Evolutionary conservation across 768 basidiomycete species (phyloP).

Genomic region (Serendipita indica): DNA sequence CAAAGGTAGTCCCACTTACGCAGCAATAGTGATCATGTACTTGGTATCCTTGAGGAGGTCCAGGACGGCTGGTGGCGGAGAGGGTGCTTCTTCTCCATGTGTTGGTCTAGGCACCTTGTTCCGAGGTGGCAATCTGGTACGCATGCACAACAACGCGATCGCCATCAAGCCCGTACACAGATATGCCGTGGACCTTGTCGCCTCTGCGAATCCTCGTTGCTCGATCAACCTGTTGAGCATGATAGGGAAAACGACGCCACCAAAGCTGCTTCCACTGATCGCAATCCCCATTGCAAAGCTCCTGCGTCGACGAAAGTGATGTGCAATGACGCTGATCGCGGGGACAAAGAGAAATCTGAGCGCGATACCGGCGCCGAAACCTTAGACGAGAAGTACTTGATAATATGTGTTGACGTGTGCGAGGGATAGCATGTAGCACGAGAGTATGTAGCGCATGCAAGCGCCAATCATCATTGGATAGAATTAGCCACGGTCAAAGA

Average conservation of each 20-base stretch:
- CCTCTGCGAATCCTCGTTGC: constrained; percentile 12
- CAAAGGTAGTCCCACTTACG: no score
- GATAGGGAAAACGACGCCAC: constrained; percentile 22
- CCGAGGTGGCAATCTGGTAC: constrained; percentile 26
- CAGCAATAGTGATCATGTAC: constrained; percentile 10
- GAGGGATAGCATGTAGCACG: constrained; percentile 17
- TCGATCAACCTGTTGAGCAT: constrained; percentile 23
- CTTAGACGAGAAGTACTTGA: constrained; percentile 30
- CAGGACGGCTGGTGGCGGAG: neutral
- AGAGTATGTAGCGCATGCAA: constrained; percentile 14
- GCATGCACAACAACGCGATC: constrained; percentile 22
- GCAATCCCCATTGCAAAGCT: constrained; percentile 31
- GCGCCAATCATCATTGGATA: constrained; percentile 10
- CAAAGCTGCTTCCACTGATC: constrained; percentile 25
- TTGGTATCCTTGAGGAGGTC: constrained; percentile 11
- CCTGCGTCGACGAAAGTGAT: constrained; percentile 37
- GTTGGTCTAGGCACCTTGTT: constrained; percentile 26
- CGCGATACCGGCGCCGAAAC: constrained; percentile 32
- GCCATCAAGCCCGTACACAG: constrained; percentile 27
- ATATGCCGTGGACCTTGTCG: constrained; percentile 13
- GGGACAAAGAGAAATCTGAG: constrained; percentile 40
- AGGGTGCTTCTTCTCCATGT: constrained; percentile 16
- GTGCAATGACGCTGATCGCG: constrained; percentile 30
- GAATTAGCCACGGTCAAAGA: constrained; percentile 25
- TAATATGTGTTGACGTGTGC: constrained; percentile 10